Evolutionary conservation across 2,329 filamentous ascomycete genomes (phyloP).

Genomic region (Alternaria arbusti): DNA sequence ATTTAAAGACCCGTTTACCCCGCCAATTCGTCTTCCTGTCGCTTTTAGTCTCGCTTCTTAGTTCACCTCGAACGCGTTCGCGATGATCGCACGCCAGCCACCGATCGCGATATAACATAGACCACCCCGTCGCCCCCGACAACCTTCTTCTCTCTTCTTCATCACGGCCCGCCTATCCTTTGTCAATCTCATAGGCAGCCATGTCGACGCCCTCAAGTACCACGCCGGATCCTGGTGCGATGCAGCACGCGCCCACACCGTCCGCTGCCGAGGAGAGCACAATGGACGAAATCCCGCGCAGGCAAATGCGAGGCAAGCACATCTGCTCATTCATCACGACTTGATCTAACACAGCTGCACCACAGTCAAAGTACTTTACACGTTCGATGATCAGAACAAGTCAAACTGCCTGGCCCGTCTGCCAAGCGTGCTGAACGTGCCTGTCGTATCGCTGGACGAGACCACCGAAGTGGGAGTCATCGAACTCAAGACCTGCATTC

Average conservation of each 20-base stretch:
- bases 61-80: conserved; percentile 40
- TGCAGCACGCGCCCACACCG: conserved; percentile 27
- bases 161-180: conserved; percentile 22
- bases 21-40: conserved; percentile 16
- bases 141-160: conserved; percentile 18
- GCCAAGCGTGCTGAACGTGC: conserved; percentile 78
- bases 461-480: conserved; percentile 82
- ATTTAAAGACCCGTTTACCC: conserved; percentile 3
- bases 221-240: conserved; percentile 27
- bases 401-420: conserved; percentile 88
- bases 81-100: conserved; percentile 47
- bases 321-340: conserved; percentile 9
- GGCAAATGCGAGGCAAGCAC: conserved; percentile 56
- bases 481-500: conserved; percentile 84
- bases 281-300: conserved; percentile 44
- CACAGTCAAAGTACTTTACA: conserved; percentile 94
- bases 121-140: conserved; percentile 32
- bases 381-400: conserved; percentile 87
- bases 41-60: conserved; percentile 18
- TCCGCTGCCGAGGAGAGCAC: conserved; percentile 31
- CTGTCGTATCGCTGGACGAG: conserved; percentile 82
- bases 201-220: conserved; percentile 43
- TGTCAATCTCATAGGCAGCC: conserved; percentile 27
- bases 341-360: conserved; percentile 23
- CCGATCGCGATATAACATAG: conserved; percentile 39